A percentile compares a stretch with the other conserved stretches of the same genome.
Evolutionary conservation across 352 stramenopile species (phyloP).

Genomic region (Globisporangium orthogonon): DNA sequence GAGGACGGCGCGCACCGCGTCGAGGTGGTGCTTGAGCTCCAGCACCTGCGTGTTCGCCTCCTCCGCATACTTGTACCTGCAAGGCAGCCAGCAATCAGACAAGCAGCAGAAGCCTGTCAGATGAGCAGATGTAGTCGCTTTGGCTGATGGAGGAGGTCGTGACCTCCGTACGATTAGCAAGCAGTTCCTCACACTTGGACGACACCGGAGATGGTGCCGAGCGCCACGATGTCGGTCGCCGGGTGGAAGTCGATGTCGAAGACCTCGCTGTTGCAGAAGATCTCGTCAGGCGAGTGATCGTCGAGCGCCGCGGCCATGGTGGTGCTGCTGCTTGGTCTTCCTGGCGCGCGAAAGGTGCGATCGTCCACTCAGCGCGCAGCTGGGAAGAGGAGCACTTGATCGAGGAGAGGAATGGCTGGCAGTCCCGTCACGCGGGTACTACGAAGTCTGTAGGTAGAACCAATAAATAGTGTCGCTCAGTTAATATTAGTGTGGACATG

Average conservation of each 20-base stretch:
- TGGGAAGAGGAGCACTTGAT: too few relatives aligned
- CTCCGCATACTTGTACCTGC: constrained; percentile 77
- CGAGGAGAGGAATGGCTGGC: too few relatives aligned
- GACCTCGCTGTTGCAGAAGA: constrained; percentile 66
- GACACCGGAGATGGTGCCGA: constrained; percentile 67
- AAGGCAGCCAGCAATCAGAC: neutral
- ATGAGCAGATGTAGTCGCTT: neutral
- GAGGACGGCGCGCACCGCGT: constrained; percentile 57
- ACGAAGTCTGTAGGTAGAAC: too few relatives aligned
- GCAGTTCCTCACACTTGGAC: constrained; percentile 85
- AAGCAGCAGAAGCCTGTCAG: neutral
- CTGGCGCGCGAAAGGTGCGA: too few relatives aligned
- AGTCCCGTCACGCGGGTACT: too few relatives aligned
- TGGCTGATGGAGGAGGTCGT: neutral
- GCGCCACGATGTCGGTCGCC: constrained; percentile 52
- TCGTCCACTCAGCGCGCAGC: too few relatives aligned
- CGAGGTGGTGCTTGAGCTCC: constrained; percentile 70
- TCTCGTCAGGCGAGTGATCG: constrained; percentile 75
- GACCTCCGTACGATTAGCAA: too few relatives aligned
- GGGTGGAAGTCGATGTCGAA: constrained; percentile 88
- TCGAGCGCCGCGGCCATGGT: constrained; percentile 57
- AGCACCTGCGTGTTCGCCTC: constrained; percentile 63
- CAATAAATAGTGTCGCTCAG: too few relatives aligned
- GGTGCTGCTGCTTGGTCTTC: neutral
- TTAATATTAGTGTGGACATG: too few relatives aligned